These are phyloP conservation scores for Candida argentea DNA, from an alignment of 805 yeast species.

Conservation along the genomic window DNA sequence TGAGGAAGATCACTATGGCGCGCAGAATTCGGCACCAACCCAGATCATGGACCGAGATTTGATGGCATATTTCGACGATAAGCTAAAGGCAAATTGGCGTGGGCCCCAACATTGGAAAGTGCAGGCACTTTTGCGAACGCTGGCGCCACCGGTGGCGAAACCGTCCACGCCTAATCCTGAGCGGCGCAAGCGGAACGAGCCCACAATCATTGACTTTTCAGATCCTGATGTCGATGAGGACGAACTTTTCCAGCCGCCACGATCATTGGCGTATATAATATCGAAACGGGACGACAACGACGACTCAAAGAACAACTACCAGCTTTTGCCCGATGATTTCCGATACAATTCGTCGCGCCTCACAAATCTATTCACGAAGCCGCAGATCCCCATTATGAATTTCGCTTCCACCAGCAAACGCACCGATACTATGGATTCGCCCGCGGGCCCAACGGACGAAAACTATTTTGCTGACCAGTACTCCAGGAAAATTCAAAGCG, in stretches of 20 bases:
- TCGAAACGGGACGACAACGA: slow-evolving; percentile 16
- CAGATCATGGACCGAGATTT: slow-evolving; percentile 47
- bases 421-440: slow-evolving; percentile 9
- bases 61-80: slow-evolving; percentile 73
- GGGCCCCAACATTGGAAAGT: slow-evolving; percentile 93
- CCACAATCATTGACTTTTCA: slow-evolving; percentile 20
- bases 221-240: slow-evolving; percentile 24
- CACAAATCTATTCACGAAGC: slow-evolving; percentile 60
- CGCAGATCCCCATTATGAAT: slow-evolving; percentile 32
- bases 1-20: slow-evolving; percentile 8
- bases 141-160: slow-evolving; percentile 2
- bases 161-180: background rate
- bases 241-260: slow-evolving; percentile 23
- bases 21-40: slow-evolving; percentile 6
- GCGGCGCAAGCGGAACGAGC: slow-evolving; percentile 14
- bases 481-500: slow-evolving; percentile 28
- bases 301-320: slow-evolving; percentile 21
- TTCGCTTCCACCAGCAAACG: slow-evolving; percentile 6
- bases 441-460: slow-evolving; percentile 44
- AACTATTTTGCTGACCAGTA: slow-evolving; percentile 65
- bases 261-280: slow-evolving; percentile 10
- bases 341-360: slow-evolving; percentile 62
- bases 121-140: slow-evolving; percentile 38
- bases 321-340: slow-evolving; percentile 62
- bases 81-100: slow-evolving; percentile 67